Evolutionary conservation across 108 stramenopile genomes (phyloP).

Genomic region (Cyclotella atomus): DNA sequence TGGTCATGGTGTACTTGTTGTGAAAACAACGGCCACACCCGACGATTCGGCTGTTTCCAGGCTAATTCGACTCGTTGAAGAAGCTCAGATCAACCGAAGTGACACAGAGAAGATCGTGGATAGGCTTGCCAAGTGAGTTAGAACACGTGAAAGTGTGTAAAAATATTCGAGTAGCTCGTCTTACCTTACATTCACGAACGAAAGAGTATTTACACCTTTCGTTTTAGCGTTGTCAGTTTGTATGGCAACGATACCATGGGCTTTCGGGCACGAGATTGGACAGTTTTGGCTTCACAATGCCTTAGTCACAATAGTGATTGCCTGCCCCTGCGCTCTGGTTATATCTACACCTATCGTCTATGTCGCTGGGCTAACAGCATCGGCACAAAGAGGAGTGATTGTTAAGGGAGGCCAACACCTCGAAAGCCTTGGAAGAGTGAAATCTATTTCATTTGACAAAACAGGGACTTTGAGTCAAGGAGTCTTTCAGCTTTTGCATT

Average conservation of each 20-base stretch:
- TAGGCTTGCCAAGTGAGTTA: too few species aligned
- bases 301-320: slow-evolving; percentile 79
- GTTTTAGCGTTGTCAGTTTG: slow-evolving; percentile 59
- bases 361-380: slow-evolving; percentile 83
- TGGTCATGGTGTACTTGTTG: slow-evolving; percentile 61
- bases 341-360: slow-evolving; percentile 88
- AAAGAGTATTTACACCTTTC: slow-evolving; percentile 72
- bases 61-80: slow-evolving; percentile 82
- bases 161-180: too few species aligned
- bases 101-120: slow-evolving; percentile 84
- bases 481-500: slow-evolving; percentile 64
- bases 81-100: slow-evolving; percentile 79
- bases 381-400: slow-evolving; percentile 84
- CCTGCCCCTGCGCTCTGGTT: slow-evolving; percentile 87
- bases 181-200: too few species aligned
- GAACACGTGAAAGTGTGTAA: too few species aligned
- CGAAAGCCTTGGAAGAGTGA: slow-evolving; percentile 69
- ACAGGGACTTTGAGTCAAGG: slow-evolving; percentile 86
- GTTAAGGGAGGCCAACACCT: slow-evolving; percentile 80
- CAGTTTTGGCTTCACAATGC: slow-evolving; percentile 65
- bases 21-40: slow-evolving; percentile 70
- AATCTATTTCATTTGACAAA: slow-evolving; percentile 76
- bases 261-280: slow-evolving; percentile 64
- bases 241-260: slow-evolving; percentile 85
- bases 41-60: slow-evolving; percentile 79